Percentiles rank a stretch among this genome's conserved stretches.
Evolutionary conservation across 768 basidiomycete genomes (phyloP).

Genomic region (Coprinellus aureogranulatus): DNA sequence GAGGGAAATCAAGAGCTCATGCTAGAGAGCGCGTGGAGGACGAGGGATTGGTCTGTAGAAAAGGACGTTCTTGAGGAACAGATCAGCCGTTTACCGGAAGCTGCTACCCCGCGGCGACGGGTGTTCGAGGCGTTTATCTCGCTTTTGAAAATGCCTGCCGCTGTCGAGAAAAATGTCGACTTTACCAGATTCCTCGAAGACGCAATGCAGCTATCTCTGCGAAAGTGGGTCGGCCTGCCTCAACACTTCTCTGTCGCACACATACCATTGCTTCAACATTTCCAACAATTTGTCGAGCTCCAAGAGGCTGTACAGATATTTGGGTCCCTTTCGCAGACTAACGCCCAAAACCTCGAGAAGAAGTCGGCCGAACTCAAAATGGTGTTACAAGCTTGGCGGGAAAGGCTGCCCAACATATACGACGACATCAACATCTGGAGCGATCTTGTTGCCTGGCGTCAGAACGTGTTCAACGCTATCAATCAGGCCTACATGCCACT

Average conservation of each 20-base stretch:
- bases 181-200: constrained; percentile 90
- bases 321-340: constrained; percentile 83
- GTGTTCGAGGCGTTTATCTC: constrained; percentile 97
- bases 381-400: constrained; percentile 95
- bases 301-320: constrained; percentile 96
- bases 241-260: constrained; percentile 86
- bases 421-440: constrained; percentile 99
- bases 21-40: constrained; percentile 94
- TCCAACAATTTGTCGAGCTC: constrained; percentile 98
- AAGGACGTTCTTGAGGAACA: constrained; percentile 76
- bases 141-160: constrained; percentile 78
- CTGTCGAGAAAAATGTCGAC: constrained; percentile 80
- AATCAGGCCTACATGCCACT: constrained; percentile 95
- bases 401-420: constrained; percentile 90
- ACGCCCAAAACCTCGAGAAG: constrained; percentile 84
- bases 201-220: constrained; percentile 91
- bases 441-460: constrained; percentile 98
- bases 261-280: constrained; percentile 91
- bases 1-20: constrained; percentile 91
- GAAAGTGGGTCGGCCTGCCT: constrained; percentile 94
- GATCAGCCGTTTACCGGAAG: constrained; percentile 77
- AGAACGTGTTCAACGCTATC: constrained; percentile 96
- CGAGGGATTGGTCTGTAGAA: constrained; percentile 86
- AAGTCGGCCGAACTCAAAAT: constrained; percentile 94
- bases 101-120: constrained; percentile 90